Percentiles rank a stretch among this genome's conserved stretches.
Evolutionary conservation across 768 basidiomycete species (phyloP).

Genomic region (Melanogaster broomeanus): DNA sequence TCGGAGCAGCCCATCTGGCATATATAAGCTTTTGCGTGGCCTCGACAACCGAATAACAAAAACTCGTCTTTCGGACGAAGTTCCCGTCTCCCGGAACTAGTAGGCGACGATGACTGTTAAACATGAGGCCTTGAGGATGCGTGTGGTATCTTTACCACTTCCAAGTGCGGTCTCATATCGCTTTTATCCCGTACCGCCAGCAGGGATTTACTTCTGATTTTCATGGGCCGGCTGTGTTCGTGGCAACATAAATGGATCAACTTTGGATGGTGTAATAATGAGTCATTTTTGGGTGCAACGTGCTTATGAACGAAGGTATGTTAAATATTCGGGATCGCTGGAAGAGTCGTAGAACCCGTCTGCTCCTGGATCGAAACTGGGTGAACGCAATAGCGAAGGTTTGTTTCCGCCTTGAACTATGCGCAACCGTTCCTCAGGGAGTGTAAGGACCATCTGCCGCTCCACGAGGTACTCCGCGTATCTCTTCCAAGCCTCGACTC

Average conservation of each 20-base stretch:
- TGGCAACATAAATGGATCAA: no score
- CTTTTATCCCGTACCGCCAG: no score
- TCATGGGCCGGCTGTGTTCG: neutral
- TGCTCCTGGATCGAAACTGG: conserved; percentile 5
- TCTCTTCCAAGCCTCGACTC: conserved; percentile 58
- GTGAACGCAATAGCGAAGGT: conserved; percentile 7
- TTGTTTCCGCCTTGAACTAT: conserved; percentile 31
- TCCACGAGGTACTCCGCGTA: conserved; percentile 59
- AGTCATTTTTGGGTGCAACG: neutral
- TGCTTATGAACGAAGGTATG: neutral
- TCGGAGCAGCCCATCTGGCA: no score
- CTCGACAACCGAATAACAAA: neutral
- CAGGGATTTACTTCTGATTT: no score
- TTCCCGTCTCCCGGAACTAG: no score
- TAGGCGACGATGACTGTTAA: no score
- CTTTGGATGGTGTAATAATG: neutral
- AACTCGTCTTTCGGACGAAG: neutral
- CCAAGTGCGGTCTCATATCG: no score
- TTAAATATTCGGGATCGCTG: neutral
- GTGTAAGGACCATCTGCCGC: conserved; percentile 51
- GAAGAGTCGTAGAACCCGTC: conserved; percentile 4
- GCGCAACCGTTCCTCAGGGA: conserved; percentile 45
- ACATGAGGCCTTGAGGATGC: no score
- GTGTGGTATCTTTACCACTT: no score
- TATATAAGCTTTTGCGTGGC: neutral